Evolutionary conservation across 2,329 filamentous ascomycete species (phyloP), one percentile per base, ranked within the genome.

Genomic region (Colletotrichum sansevieriae): DNA sequence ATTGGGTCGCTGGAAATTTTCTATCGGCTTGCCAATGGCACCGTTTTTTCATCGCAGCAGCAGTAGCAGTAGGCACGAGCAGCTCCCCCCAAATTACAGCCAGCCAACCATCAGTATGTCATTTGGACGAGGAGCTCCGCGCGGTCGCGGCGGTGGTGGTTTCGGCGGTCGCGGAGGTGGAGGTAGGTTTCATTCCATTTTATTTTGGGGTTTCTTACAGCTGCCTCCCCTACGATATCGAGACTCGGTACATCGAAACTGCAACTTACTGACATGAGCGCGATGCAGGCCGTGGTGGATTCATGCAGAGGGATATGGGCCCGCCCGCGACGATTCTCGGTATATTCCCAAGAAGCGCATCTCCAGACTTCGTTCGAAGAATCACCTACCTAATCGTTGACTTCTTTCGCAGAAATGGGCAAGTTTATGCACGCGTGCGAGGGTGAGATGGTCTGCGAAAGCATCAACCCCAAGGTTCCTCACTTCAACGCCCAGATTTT

Each of bases 401-500:
- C 9, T 43, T 71, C 76, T 11, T 37, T 25, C 43, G 18, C 61
- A 91, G 96, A 98, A 84, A 94, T 99, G 92, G 96, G 96, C 81
- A 89, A 89, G 73, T 97, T 98, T 83, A 83, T 98, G 79, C 96
- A 99, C 84, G 91, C 94, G 68, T 95, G 93, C 84, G 96, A 99
- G 83, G 95, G 95, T 80, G 96, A 99, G 83, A 96, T 99, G 88
- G 92, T 99, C 75, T 98, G 95, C 92, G 91, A 94, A 82, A 97
- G 93, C 74, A 91, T 92, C 82, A 98, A 98, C 86, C 85, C 92
- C 76, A 98, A 98, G 84, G 92, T 99, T 72, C 96, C 96, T 71
- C 97, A 97, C 85, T 99, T 99, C 91, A 98, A 98, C 86, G 96
- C 96, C 71, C 94, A 94, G 74, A 97, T 99, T 81, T 99, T 96